Evolutionary conservation across 2,329 filamentous ascomycete genomes (phyloP).

Genomic region (Ilyonectria mors-panacis): DNA sequence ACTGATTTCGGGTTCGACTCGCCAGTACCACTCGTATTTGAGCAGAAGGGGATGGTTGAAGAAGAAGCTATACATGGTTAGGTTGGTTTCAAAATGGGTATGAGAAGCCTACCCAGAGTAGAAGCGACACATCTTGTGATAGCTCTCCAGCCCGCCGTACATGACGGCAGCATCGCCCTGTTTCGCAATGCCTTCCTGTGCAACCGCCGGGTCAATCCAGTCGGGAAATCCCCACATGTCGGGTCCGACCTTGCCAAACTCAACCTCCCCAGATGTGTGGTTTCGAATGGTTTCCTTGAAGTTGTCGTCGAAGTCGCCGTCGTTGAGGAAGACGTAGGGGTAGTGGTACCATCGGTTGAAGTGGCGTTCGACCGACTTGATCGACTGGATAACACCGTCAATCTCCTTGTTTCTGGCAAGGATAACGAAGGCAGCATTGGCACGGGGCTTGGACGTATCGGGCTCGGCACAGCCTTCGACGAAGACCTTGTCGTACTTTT

Average conservation of each 20-base stretch:
- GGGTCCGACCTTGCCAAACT: constrained; percentile 93
- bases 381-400: constrained; percentile 94
- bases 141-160: constrained; percentile 99
- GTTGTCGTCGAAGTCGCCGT: constrained; percentile 94
- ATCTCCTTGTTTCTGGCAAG: constrained; percentile 96
- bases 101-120: constrained; percentile 85
- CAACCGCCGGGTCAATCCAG: constrained; percentile 94
- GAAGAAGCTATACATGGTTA: constrained; percentile 76
- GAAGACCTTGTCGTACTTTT: constrained; percentile 97
- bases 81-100: constrained; percentile 32
- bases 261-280: constrained; percentile 88
- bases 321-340: constrained; percentile 98
- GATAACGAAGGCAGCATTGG: constrained; percentile 96
- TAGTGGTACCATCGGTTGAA: constrained; percentile 99
- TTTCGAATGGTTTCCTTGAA: constrained; percentile 92
- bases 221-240: constrained; percentile 97
- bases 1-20: constrained; percentile 98
- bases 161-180: constrained; percentile 98
- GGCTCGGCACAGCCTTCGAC: constrained; percentile 89
- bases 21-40: constrained; percentile 99
- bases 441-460: constrained; percentile 83
- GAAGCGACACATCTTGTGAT: constrained; percentile 99
- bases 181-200: constrained; percentile 95
- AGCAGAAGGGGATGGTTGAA: constrained; percentile 95
- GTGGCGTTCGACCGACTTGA: constrained; percentile 98